Base-by-base conservation (phyloP, 352 stramenopile species). In the Lagenidium sp. region DNA sequence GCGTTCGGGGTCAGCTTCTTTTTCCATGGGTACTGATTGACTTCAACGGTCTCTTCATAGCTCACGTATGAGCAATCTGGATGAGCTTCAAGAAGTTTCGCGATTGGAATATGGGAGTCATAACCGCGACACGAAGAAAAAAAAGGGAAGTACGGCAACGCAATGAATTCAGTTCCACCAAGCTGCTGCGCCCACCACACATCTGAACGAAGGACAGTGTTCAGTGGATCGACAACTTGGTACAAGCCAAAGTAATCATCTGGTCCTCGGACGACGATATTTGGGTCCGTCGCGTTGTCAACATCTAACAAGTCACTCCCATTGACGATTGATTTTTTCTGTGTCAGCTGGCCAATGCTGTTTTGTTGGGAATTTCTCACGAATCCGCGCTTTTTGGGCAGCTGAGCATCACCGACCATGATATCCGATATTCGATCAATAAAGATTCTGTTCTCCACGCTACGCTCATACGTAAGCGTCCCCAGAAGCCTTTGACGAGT, bases 111-210 rank as follows among this genome's bases (percentile, higher is more conserved):
- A 49, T 97, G 82, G 26, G 78, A 97, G 45, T 97, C 95, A 59
- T 95, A 98, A 6, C 88, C 93, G 13, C 90, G 68, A 46, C 94
- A 99, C 26, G 92, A 95, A n/a, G 85, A 97, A 34, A 98, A 96
- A 57, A 95, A 99, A 0, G 95, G 95, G 32, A 99, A 60, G 51
- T 98, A 98, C 2, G 94, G 85, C 18, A 98, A 62, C 5, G 69
- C 78, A n/a, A 97, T 53, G 38, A 89, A 95, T 2, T 68, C 55
- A 3, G 59, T 47, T 0, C 58, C 76, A 12, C 65, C 60, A 0
- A 89, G 52, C 25, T 95, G 69, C 11, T 83, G 62, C 16, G 57
- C 57, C 87, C 87, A 97, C 78, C 78, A 91, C 13, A 60, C 63
- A 34, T 84, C 63, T 2, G 65, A 70, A 15, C 65, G 63, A 23